Percentiles rank a stretch among this genome's conserved stretches.
Evolutionary conservation across 306 rosid species (phyloP).

Genomic region (Trifolium pratense): DNA sequence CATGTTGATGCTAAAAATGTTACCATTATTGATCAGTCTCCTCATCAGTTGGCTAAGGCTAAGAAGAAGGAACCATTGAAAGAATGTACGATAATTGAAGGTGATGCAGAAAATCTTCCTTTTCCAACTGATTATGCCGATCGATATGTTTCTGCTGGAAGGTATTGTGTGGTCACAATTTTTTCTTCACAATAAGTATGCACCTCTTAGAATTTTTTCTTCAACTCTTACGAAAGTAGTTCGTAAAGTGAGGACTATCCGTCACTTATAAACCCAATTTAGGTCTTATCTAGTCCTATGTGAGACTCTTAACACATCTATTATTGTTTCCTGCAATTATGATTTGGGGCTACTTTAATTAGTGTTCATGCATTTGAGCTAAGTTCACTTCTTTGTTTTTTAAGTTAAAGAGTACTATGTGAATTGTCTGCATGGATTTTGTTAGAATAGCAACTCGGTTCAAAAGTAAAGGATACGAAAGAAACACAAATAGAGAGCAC

Average conservation of each 20-base stretch:
- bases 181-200: background rate
- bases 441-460: no score
- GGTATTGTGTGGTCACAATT: constrained; percentile 45
- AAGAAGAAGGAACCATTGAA: constrained; percentile 79
- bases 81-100: constrained; percentile 80
- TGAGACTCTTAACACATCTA: background rate
- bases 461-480: no score
- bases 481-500: no score
- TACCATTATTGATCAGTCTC: constrained; percentile 86
- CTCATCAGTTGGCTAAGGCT: constrained; percentile 83
- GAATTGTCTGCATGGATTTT: background rate
- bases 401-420: background rate
- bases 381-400: background rate
- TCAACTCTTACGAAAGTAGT: no score
- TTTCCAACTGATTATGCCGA: constrained; percentile 84
- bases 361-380: background rate
- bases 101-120: constrained; percentile 87
- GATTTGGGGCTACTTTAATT: constrained; percentile 2
- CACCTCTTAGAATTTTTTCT: background rate
- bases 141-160: constrained; percentile 87
- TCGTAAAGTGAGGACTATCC: no score
- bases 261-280: no score
- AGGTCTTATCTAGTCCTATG: no score
- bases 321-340: background rate
- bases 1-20: constrained; percentile 88